Evolutionary conservation across 352 stramenopile species (phyloP), one percentile per base, ranked within the genome.

Genomic region (Phytophthora quininea): DNA sequence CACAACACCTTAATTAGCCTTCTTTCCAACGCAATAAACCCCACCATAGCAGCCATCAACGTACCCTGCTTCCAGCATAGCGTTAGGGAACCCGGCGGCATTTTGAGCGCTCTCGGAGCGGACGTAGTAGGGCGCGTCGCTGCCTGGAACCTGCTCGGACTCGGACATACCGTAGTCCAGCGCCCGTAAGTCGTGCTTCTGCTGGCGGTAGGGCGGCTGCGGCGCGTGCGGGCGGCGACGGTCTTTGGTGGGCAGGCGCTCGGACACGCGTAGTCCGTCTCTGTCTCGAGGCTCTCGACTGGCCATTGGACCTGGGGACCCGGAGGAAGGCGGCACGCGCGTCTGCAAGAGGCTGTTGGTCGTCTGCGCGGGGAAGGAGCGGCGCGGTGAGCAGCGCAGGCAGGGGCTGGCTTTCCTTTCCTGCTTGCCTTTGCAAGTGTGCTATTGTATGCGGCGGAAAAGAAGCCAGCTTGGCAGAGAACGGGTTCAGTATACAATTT

Each of bases 41-140:
- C 14, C 11, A 33, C 24, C 37, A 30, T 37, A 14, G 12, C 6
- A 9, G 27, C 4, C 38, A 9, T 47, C 31, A n/a, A 38, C 74
- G 59, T 43, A 82, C 74, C 74, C 61, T 71, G 63, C 60, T 68
- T 71, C 67, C 0, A 67, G 52, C 67, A 72, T 77, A 7, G 60
- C 52, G 37, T 74, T 74, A 5, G 67, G 50, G 43, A 74, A 72
- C 4, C 45, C 37, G 24, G 62, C 62, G 0, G 63, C 62, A 46
- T 67, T 52, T 12, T 48, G 53, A 2, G 62, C 67, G 35, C 70
- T 77, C 37, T 81, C 74, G 14, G 67, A 64, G 19, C 70, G 73
- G 8, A 64, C 50, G 54, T 70, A 67, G 40, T 64, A 69, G 6
- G 65, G 67, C 55, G 52, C 19, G 3, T 72, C 71, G 35, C 37